Conservation (phyloP, 1,284 basidiomycete genomes). For the Boletus holoroseus region DNA sequence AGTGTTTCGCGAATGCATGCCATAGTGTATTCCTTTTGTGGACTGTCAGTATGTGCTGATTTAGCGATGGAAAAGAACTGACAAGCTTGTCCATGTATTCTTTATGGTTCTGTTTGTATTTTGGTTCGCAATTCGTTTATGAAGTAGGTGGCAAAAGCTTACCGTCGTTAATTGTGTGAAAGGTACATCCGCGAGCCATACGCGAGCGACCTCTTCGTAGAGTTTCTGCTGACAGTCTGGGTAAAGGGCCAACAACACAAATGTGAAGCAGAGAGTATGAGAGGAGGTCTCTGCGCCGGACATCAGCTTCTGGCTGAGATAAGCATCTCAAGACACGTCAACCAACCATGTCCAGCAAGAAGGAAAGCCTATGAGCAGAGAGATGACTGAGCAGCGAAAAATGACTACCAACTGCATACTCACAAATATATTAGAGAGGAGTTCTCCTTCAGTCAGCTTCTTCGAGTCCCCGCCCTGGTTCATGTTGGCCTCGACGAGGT, state of each 20-base stretch:
- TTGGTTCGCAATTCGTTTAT: neutral
- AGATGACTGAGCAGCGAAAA: neutral
- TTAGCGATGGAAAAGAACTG: neutral
- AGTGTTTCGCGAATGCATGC: slow-evolving; percentile 43
- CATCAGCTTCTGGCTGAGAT: neutral
- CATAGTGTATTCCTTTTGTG: slow-evolving; percentile 38
- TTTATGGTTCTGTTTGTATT: slow-evolving; percentile 33
- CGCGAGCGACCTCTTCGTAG: slow-evolving; percentile 35
- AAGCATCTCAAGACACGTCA: neutral
- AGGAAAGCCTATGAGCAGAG: slow-evolving; percentile 34
- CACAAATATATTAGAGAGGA: slow-evolving; percentile 45
- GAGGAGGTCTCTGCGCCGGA: slow-evolving; percentile 38
- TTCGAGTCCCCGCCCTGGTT: slow-evolving; percentile 29
- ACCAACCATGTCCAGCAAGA: slow-evolving; percentile 33
- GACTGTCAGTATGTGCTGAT: neutral
- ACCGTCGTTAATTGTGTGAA: slow-evolving; percentile 21
- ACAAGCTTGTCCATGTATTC: slow-evolving; percentile 35
- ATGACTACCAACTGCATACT: slow-evolving; percentile 8
- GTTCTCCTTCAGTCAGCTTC: slow-evolving; percentile 39
- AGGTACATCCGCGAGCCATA: slow-evolving; percentile 35
- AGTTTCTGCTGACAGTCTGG: slow-evolving; percentile 42
- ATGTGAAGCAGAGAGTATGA: slow-evolving; percentile 40
- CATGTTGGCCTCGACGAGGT: slow-evolving; percentile 45
- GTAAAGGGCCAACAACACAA: slow-evolving; percentile 42
- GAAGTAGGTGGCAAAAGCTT: neutral